Percentiles rank a stretch among this genome's conserved stretches.
phyloP scores from a whole-genome alignment of 2,329 filamentous ascomycete genomes.

The Botrytis elliptica region DNA sequence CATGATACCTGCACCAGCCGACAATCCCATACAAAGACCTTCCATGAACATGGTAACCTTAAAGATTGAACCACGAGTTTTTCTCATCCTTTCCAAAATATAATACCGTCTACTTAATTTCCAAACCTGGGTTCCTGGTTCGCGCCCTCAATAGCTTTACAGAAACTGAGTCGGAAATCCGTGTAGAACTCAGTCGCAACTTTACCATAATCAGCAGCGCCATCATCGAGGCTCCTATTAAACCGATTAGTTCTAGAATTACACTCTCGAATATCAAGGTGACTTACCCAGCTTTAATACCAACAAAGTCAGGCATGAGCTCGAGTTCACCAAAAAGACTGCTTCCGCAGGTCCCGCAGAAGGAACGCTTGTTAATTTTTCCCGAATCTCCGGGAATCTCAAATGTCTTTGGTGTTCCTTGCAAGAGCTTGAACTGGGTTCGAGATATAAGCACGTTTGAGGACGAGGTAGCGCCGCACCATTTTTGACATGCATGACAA shows the following conservation, averaged over 20 bases:
- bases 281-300: constrained; percentile 50
- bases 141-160: constrained; percentile 45
- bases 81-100: not conserved
- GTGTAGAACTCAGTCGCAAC: constrained; percentile 54
- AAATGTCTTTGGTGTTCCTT: constrained; percentile 49
- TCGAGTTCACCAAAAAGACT: constrained; percentile 53
- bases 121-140: constrained; percentile 45
- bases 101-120: not conserved
- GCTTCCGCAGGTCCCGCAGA: constrained; percentile 53
- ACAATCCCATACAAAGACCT: not conserved
- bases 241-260: not conserved
- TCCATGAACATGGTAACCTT: not conserved
- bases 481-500: constrained; percentile 56
- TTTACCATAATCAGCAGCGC: constrained; percentile 41
- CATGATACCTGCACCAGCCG: not conserved
- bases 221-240: constrained; percentile 44
- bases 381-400: constrained; percentile 50
- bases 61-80: not conserved
- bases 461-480: constrained; percentile 52
- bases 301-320: constrained; percentile 50
- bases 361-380: constrained; percentile 56
- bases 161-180: constrained; percentile 49
- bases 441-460: constrained; percentile 50
- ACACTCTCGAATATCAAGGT: not conserved
- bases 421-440: constrained; percentile 48